Conservation (phyloP, 2,329 filamentous ascomycete genomes). For the Arachnopeziza araneosa region DNA sequence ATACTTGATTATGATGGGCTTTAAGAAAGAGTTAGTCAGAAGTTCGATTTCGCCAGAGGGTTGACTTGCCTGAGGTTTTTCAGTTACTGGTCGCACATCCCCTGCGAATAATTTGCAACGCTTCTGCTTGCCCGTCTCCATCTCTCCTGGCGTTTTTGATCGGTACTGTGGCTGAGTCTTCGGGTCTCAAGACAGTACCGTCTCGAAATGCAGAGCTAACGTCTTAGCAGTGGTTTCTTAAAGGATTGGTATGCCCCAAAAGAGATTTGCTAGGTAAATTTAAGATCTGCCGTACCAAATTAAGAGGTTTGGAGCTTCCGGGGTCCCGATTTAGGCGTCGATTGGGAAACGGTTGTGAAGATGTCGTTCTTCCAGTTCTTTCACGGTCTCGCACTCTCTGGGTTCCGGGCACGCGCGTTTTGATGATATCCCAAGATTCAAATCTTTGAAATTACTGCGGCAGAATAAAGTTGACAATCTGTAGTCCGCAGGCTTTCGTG, state of each 20-base stretch:
- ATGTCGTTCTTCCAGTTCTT: neutral
- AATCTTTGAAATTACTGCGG: neutral
- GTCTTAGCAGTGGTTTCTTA: neutral
- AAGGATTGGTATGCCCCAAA: too few species aligned
- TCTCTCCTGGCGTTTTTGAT: neutral
- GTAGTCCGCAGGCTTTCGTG: neutral
- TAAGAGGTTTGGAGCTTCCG: too few species aligned
- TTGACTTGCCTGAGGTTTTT: neutral
- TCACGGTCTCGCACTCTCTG: neutral
- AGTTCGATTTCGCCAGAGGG: neutral
- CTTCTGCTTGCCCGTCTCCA: neutral
- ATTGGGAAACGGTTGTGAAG: neutral
- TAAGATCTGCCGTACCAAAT: too few species aligned
- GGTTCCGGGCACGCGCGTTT: neutral
- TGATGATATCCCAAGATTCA: neutral
- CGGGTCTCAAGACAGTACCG: neutral
- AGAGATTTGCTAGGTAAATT: too few species aligned
- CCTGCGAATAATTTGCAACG: neutral
- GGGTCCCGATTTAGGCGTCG: too few species aligned
- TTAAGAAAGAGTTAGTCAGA: neutral
- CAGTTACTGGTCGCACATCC: neutral
- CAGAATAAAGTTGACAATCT: neutral
- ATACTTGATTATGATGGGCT: neutral
- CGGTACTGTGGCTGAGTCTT: neutral
- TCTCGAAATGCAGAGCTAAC: neutral